Evolutionary conservation across 2,329 filamentous ascomycete genomes (phyloP).

Genomic region (Microsporum canis): DNA sequence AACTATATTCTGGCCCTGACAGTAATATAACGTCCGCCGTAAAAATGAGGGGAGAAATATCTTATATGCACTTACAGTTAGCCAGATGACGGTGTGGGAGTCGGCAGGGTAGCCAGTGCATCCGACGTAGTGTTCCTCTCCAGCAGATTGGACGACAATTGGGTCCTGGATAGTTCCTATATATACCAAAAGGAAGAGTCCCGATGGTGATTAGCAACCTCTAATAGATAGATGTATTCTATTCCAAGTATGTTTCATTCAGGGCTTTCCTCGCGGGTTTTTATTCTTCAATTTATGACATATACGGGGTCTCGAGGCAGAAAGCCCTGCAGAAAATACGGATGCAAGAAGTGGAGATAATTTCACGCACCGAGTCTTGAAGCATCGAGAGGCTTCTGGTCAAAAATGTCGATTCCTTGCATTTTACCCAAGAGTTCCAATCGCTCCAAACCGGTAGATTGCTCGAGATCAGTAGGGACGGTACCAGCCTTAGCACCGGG

Average conservation of each 20-base stretch:
- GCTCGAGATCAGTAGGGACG: conserved; percentile 87
- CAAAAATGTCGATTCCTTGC: conserved; percentile 95
- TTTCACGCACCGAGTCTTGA: conserved; percentile 62
- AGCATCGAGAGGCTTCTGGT: conserved; percentile 92
- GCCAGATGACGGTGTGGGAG: conserved; percentile 83
- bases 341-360: background rate
- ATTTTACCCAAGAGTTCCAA: conserved; percentile 98
- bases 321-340: background rate
- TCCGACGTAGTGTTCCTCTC: conserved; percentile 91
- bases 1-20: background rate
- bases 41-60: background rate
- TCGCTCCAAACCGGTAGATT: conserved; percentile 94
- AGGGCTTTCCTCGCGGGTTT: background rate
- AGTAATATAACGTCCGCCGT: background rate
- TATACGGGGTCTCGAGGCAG: background rate
- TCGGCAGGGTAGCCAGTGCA: conserved; percentile 92
- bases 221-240: background rate
- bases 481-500: conserved; percentile 73
- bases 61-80: conserved; percentile 54
- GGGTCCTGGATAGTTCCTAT: conserved; percentile 79
- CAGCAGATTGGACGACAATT: conserved; percentile 79
- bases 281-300: background rate
- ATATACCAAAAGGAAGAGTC: background rate
- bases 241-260: background rate
- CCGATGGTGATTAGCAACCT: background rate